phyloP scores from a whole-genome alignment of 371 early-diverging fungal species.

The Parasitella parasitica region DNA sequence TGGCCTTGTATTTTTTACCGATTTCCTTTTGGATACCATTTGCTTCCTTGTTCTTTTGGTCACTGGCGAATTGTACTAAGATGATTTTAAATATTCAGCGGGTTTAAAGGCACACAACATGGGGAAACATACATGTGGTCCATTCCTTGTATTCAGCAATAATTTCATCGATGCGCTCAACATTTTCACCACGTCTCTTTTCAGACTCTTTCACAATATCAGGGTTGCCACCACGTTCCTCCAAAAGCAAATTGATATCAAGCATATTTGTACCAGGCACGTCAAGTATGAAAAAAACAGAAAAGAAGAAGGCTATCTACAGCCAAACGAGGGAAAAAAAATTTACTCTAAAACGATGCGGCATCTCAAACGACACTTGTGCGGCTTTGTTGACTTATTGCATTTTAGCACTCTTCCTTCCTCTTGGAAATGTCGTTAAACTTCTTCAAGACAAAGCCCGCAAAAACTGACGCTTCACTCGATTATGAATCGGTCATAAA shows the following conservation, averaged over 20 bases:
- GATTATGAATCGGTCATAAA: background rate
- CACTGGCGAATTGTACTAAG: slow-evolving; percentile 81
- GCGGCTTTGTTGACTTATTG: slow-evolving; percentile 2
- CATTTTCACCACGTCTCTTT: slow-evolving; percentile 82
- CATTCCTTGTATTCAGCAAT: slow-evolving; percentile 91
- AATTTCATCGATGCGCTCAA: slow-evolving; percentile 90
- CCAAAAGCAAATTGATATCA: slow-evolving; percentile 90
- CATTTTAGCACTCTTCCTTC: background rate
- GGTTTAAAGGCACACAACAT: too few species aligned
- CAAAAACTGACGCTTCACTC: slow-evolving; percentile 7
- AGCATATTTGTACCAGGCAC: slow-evolving; percentile 51
- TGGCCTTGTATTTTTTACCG: slow-evolving; percentile 86
- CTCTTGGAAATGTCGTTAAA: slow-evolving; percentile 3
- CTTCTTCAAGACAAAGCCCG: background rate
- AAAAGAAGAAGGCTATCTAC: too few species aligned
- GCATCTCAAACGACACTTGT: background rate
- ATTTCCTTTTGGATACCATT: slow-evolving; percentile 94
- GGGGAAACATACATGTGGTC: slow-evolving; percentile 70
- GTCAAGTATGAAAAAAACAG: background rate
- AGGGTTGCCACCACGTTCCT: slow-evolving; percentile 95
- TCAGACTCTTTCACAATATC: slow-evolving; percentile 93
- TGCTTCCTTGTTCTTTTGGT: slow-evolving; percentile 87
- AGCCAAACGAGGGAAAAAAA: slow-evolving; percentile 3
- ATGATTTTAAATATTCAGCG: background rate
- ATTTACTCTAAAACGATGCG: slow-evolving; percentile 5